Conservation (phyloP, 139 green algal genomes). For the Asterochloris sp. region DNA sequence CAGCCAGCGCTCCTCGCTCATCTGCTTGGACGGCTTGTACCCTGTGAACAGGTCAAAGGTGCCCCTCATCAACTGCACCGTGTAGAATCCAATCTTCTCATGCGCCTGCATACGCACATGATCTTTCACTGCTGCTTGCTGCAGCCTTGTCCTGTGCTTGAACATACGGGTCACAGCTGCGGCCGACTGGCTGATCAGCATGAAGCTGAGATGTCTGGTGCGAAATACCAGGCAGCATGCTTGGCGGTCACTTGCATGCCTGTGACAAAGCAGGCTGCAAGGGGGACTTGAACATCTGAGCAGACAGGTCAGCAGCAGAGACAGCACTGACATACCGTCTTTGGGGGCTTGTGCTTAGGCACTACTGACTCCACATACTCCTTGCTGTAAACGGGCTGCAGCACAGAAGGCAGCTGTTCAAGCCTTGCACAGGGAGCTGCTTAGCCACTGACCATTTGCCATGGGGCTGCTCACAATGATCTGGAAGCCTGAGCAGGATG, state of each 20-base stretch:
- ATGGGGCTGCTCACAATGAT: no score
- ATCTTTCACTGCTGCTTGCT: background rate
- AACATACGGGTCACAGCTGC: background rate
- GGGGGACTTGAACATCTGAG: background rate
- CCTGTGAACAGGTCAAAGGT: conserved; percentile 71
- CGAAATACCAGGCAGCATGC: background rate
- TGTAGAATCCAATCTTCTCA: conserved; percentile 4
- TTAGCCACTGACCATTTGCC: no score
- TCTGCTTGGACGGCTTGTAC: conserved; percentile 46
- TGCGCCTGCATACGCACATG: conserved; percentile 16
- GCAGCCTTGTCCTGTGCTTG: background rate
- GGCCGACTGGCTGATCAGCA: background rate
- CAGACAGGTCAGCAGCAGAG: background rate
- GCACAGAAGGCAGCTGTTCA: no score
- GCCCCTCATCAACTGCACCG: conserved; percentile 32
- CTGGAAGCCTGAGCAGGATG: no score
- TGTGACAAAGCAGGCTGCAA: background rate
- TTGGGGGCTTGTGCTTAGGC: conserved; percentile 46
- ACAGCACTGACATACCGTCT: conserved; percentile 34
- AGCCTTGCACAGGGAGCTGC: no score
- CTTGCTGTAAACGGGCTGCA: conserved; percentile 56
- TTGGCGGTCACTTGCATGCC: background rate
- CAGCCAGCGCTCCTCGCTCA: conserved; percentile 76
- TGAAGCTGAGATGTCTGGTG: background rate
- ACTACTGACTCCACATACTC: conserved; percentile 61